Base-by-base conservation (phyloP, 768 basidiomycete species). In the Rhodotorula paludigena region DNA sequence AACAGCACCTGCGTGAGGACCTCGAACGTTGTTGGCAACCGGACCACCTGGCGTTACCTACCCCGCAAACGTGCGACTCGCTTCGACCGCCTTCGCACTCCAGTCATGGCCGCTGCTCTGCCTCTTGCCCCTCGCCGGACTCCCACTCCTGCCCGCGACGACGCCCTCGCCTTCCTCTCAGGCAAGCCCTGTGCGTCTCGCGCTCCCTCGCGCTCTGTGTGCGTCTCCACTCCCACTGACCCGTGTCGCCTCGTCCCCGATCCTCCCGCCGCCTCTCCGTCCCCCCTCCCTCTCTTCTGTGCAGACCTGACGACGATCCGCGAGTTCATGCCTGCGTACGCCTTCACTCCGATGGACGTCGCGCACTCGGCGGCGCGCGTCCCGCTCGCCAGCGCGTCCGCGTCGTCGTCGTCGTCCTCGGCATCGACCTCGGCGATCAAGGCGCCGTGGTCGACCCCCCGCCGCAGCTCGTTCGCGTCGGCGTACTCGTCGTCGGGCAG, bases 381-480 rank as follows among this genome's bases (percentile, higher is more conserved):
- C n/a, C n/a, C n/a, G n/a, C n/a, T n/a, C n/a, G n/a, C n/a, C n/a
- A n/a, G n/a, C n/a, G 12, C 9, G 47, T 28, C 47, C 25, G n/a
- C n/a, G n/a, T 12, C 47, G 11, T 2, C 47, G 8, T 2, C n/a
- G 47, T 32, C 32, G 30, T 33, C 49, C 49, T 15, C 30, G 49
- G 5, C 18, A 8, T 20, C 49, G 30, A 9, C 16, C 49, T 51
- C 54, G 54, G 36, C 54, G 25, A 15, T 25, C 38, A 41, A n/a
- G 54, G 28, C 30, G 6, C 35, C 54, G 10, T 55, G 54, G 54
- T 10, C 54, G 15, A 14, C 54, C 15, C 12, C 38, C 16, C 54
- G 54, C 54, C 54, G 54, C 54, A 38, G 28, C 36, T 55, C 54
- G 36, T n/a, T 41, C 54, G 38, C 54, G n/a, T 55, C 54, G 25